Evolutionary conservation across 495 filamentous ascomycete species (phyloP).

Genomic region (Penicillium samsonianum): DNA sequence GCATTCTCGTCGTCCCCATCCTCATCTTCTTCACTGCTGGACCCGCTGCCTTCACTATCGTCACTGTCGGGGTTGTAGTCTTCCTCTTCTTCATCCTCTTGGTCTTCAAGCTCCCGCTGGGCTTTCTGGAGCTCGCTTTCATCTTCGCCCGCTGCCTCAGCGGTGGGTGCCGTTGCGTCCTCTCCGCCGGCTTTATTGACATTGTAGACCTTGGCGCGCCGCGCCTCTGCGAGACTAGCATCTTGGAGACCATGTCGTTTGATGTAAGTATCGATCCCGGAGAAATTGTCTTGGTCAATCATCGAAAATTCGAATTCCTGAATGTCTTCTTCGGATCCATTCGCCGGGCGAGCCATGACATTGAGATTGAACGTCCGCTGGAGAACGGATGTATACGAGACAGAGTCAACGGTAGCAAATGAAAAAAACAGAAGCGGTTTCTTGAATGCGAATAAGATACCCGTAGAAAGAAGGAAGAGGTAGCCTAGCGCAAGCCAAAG

Average conservation of each 20-base stretch:
- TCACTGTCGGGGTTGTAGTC: slow-evolving; percentile 85
- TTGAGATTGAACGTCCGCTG: slow-evolving; percentile 94
- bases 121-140: slow-evolving; percentile 67
- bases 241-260: slow-evolving; percentile 81
- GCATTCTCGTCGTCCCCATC: slow-evolving; percentile 52
- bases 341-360: slow-evolving; percentile 56
- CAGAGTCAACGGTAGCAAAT: slow-evolving; percentile 71
- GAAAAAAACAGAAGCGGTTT: slow-evolving; percentile 89
- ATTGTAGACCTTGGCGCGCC: slow-evolving; percentile 79
- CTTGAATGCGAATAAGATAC: slow-evolving; percentile 93
- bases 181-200: slow-evolving; percentile 58
- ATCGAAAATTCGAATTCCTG: slow-evolving; percentile 83
- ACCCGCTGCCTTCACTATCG: slow-evolving; percentile 69
- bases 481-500: slow-evolving; percentile 55
- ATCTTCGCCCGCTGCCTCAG: slow-evolving; percentile 43
- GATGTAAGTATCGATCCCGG: slow-evolving; percentile 82
- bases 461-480: slow-evolving; percentile 82
- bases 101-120: slow-evolving; percentile 61
- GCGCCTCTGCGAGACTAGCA: slow-evolving; percentile 83
- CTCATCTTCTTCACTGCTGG: slow-evolving; percentile 53
- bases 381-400: slow-evolving; percentile 87
- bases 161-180: slow-evolving; percentile 36
- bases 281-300: slow-evolving; percentile 83
- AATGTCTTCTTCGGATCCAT: slow-evolving; percentile 46
- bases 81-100: slow-evolving; percentile 83